Percentiles rank a stretch among this genome's conserved stretches.
Conservation (phyloP, 371 early-diverging fungal genomes). For the Mortierella sp. region DNA sequence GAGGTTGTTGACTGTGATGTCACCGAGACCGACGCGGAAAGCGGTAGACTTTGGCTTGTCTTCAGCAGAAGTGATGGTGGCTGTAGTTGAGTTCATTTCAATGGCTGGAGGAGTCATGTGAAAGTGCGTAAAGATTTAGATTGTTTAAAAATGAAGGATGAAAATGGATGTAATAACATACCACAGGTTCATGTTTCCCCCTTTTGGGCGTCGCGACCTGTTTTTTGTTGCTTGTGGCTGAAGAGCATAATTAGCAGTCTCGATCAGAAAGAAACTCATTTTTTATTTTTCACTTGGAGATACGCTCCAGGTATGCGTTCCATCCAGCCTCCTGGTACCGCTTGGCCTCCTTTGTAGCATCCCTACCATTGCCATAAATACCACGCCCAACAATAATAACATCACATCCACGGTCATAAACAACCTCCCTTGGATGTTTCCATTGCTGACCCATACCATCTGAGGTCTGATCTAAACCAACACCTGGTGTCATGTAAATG, state of each 20-base stretch:
- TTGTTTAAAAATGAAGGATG: neutral
- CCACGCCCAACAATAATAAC: constrained; percentile 98
- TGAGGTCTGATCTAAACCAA: constrained; percentile 82
- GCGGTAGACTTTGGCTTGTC: constrained; percentile 31
- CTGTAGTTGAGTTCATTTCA: constrained; percentile 38
- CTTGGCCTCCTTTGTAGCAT: constrained; percentile 78
- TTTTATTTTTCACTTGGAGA: constrained; percentile 39
- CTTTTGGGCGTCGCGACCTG: neutral
- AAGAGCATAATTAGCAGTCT: constrained; percentile 21
- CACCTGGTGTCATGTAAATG: constrained; percentile 95
- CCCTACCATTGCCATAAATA: constrained; percentile 88
- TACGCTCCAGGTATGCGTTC: constrained; percentile 87
- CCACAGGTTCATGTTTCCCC: neutral
- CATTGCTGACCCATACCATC: constrained; percentile 97
- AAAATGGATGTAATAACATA: neutral
- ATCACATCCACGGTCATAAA: constrained; percentile 89
- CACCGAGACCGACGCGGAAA: constrained; percentile 68
- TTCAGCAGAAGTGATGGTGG: constrained; percentile 13
- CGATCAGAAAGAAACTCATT: neutral
- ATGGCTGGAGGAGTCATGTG: constrained; percentile 50
- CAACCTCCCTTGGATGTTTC: constrained; percentile 89
- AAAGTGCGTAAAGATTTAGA: constrained; percentile 1
- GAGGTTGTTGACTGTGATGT: constrained; percentile 78
- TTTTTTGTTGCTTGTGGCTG: constrained; percentile 8
- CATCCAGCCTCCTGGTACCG: constrained; percentile 94